Evolutionary conservation across 805 yeast species (phyloP).

Genomic region (Ogataea zsoltii): DNA sequence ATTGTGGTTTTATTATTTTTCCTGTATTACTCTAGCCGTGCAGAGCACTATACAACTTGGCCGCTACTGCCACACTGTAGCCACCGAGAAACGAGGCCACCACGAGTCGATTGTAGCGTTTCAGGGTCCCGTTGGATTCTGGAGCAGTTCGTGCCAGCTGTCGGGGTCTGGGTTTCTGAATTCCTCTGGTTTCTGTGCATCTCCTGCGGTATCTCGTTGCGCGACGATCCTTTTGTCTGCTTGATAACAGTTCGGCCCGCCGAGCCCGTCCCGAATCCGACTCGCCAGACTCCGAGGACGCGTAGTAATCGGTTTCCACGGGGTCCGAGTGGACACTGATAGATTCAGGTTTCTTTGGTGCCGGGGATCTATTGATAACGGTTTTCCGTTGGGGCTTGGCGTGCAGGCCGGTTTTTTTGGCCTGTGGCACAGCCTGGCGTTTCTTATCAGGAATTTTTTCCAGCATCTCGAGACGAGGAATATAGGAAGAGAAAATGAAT

Average conservation of each 20-base stretch:
- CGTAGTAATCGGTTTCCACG: conserved; percentile 2
- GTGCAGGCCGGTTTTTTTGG: too few relatives aligned
- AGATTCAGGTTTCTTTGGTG: too few relatives aligned
- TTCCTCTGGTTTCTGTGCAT: background rate
- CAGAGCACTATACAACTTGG: conserved; percentile 11
- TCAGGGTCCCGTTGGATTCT: background rate
- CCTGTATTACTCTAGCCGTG: background rate
- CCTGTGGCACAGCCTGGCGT: background rate
- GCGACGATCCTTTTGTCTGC: background rate
- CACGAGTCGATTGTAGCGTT: conserved; percentile 12
- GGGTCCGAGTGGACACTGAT: conserved; percentile 1
- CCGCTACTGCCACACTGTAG: conserved; percentile 15
- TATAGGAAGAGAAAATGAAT: background rate
- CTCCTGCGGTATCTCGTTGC: background rate
- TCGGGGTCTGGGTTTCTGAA: background rate
- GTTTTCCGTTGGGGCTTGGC: background rate
- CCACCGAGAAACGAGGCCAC: conserved; percentile 18
- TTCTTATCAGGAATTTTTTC: background rate
- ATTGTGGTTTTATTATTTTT: too few relatives aligned
- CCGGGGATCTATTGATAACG: too few relatives aligned
- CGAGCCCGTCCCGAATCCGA: background rate
- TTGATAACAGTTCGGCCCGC: background rate
- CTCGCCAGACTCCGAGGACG: conserved; percentile 5
- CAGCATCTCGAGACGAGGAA: background rate
- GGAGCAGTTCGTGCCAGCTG: too few relatives aligned